These are phyloP conservation scores for Climacium dendroides DNA, from an alignment of 225 moss, liverwort and hornwort species.

Conservation along the genomic window DNA sequence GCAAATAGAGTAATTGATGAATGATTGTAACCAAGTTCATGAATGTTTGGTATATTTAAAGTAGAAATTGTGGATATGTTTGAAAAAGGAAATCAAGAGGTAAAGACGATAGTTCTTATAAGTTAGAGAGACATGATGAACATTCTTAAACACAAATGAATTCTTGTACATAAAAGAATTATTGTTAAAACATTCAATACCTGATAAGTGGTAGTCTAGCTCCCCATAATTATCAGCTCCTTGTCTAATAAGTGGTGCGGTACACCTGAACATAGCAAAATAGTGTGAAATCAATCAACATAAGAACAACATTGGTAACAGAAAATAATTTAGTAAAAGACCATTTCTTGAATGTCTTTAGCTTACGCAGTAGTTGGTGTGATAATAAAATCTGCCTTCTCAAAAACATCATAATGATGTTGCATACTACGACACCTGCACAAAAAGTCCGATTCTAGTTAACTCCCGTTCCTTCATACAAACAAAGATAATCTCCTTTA, in stretches of 20 bases:
- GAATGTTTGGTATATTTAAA: background rate
- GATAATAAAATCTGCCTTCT: slow-evolving; percentile 62
- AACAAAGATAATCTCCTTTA: background rate
- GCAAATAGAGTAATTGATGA: background rate
- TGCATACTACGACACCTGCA: slow-evolving; percentile 67
- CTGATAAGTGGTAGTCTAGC: slow-evolving; percentile 48
- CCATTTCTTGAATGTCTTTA: background rate
- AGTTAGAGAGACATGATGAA: background rate
- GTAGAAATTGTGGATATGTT: background rate
- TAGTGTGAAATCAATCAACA: background rate
- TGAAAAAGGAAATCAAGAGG: background rate
- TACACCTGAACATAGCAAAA: slow-evolving; percentile 26
- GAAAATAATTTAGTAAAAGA: background rate
- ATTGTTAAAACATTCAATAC: background rate
- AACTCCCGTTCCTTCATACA: background rate
- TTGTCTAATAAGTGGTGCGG: slow-evolving; percentile 31
- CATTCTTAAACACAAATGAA: background rate
- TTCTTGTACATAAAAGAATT: background rate
- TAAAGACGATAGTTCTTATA: too few relatives aligned
- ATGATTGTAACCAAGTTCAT: background rate
- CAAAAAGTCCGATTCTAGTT: background rate
- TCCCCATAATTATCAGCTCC: slow-evolving; percentile 51
- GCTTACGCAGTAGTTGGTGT: slow-evolving; percentile 63
- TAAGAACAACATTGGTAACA: background rate
- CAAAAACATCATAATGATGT: slow-evolving; percentile 52